These are phyloP conservation scores for Saccharum hybrid DNA, from an alignment of 202 grass and related monocot genomes.

Conservation along the genomic window DNA sequence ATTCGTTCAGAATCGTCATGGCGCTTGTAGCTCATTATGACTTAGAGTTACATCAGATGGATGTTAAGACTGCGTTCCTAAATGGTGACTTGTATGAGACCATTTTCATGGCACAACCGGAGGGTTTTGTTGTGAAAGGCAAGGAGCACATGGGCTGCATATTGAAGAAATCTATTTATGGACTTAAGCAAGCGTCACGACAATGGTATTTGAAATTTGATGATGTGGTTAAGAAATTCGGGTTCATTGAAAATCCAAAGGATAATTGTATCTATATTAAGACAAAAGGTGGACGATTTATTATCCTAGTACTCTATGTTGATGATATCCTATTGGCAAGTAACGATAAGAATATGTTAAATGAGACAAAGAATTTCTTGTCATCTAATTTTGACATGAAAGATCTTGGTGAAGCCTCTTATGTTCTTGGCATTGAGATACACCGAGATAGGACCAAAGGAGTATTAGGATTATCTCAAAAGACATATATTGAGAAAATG, in stretches of 20 bases:
- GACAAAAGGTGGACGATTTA: neutral
- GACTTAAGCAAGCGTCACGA: neutral
- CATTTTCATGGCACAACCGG: neutral
- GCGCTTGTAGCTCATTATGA: neutral
- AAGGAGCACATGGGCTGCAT: too few relatives aligned
- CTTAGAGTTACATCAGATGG: neutral
- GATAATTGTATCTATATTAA: neutral
- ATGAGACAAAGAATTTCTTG: neutral
- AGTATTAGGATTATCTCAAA: neutral
- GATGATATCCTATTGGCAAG: neutral
- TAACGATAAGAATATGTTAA: neutral
- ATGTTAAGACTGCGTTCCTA: neutral
- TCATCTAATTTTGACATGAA: neutral
- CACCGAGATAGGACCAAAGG: neutral
- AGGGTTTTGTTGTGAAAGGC: neutral
- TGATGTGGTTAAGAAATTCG: neutral
- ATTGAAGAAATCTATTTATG: neutral
- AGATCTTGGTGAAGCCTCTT: neutral
- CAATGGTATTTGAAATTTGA: neutral
- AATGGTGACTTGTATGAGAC: neutral
- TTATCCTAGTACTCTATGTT: neutral
- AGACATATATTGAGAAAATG: neutral
- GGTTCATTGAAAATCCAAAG: neutral
- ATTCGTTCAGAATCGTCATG: too few relatives aligned
- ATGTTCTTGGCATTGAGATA: neutral